Conservation (phyloP, 2,329 filamentous ascomycete genomes). For the Furcasterigmium furcatum region DNA sequence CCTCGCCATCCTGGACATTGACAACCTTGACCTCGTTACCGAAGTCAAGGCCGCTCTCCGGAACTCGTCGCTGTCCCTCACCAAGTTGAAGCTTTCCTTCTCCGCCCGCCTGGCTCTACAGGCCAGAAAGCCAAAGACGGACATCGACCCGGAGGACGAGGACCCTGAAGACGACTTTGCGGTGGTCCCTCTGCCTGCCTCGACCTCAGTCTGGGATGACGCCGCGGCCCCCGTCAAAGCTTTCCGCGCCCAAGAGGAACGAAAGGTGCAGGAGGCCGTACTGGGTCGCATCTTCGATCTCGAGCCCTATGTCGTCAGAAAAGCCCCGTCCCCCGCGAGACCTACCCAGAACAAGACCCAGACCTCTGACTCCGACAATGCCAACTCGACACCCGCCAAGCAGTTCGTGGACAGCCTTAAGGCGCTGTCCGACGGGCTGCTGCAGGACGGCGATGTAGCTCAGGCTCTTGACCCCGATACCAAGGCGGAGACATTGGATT, state of each 20-base stretch:
- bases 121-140: constrained; percentile 31
- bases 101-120: constrained; percentile 47
- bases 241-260: constrained; percentile 48
- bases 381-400: constrained; percentile 13
- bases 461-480: constrained; percentile 20
- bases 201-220: constrained; percentile 12
- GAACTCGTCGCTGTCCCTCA: constrained; percentile 52
- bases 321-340: too few relatives aligned
- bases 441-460: constrained; percentile 18
- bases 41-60: constrained; percentile 55
- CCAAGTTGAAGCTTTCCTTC: constrained; percentile 54
- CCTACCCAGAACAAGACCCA: constrained; percentile 21
- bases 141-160: constrained; percentile 43
- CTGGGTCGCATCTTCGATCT: constrained; percentile 51
- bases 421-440: constrained; percentile 37
- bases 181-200: constrained; percentile 28
- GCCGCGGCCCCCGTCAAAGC: constrained; percentile 37
- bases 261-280: constrained; percentile 50
- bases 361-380: neutral
- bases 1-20: constrained; percentile 57
- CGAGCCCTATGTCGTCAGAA: constrained; percentile 36
- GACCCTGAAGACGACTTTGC: constrained; percentile 55
- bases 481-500: constrained; percentile 45
- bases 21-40: constrained; percentile 49
- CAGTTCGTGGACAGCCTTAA: constrained; percentile 35